Conservation (phyloP, 495 filamentous ascomycete genomes). For the Parmelia sp. region DNA sequence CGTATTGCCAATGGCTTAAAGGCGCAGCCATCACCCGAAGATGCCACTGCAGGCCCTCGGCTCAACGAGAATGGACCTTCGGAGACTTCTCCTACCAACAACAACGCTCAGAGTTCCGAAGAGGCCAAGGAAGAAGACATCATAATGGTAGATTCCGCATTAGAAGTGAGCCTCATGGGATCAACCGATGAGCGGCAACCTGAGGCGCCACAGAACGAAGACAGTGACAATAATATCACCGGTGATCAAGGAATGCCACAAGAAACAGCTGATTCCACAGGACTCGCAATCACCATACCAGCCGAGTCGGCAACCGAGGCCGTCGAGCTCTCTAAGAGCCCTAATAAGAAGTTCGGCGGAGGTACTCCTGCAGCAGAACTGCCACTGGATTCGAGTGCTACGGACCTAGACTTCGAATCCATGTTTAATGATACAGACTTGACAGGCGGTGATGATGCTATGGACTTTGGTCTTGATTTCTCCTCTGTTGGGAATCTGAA, state of each 20-base stretch:
- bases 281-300: conserved; percentile 17
- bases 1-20: conserved; percentile 14
- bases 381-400: conserved; percentile 6
- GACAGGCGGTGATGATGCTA: conserved; percentile 33
- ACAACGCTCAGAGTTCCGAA: not conserved
- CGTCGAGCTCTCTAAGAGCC: not conserved
- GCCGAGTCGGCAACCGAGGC: not conserved
- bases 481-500: conserved; percentile 40
- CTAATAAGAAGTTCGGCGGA: not conserved
- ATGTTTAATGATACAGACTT: conserved; percentile 31
- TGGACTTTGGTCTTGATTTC: conserved; percentile 45
- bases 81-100: not conserved
- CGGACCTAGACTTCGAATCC: conserved; percentile 22
- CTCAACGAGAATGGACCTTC: not conserved
- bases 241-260: conserved; percentile 19
- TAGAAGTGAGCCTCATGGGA: not conserved
- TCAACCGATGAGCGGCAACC: not conserved
- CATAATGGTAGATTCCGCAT: not conserved
- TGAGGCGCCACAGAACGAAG: not conserved
- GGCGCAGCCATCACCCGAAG: conserved; percentile 2
- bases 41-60: not conserved
- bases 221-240: not conserved
- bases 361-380: not conserved
- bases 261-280: conserved; percentile 15
- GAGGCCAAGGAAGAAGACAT: not conserved